Conservation (phyloP, 148 eudicot genomes). For the Oxyria digyna region DNA sequence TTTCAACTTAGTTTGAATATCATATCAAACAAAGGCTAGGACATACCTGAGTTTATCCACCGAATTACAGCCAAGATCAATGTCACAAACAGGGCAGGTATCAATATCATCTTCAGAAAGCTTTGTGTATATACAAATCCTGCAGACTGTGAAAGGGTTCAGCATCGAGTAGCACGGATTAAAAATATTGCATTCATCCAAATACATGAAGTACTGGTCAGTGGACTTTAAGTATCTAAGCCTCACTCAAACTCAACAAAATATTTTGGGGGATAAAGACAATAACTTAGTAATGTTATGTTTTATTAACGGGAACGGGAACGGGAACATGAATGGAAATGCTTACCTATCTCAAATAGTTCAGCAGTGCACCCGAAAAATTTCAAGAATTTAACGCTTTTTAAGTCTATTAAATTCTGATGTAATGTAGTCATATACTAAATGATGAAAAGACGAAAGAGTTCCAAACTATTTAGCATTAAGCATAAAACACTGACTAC, state of each 20-base stretch:
- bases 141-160: conserved; percentile 49
- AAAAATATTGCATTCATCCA: background rate
- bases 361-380: too few species aligned
- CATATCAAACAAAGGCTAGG: background rate
- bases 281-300: too few species aligned
- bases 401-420: too few species aligned
- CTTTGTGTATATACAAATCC: conserved; percentile 66
- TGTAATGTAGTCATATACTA: too few species aligned
- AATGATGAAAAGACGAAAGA: too few species aligned
- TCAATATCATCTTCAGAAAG: conserved; percentile 68
- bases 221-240: background rate
- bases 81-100: conserved; percentile 74
- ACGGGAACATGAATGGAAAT: background rate
- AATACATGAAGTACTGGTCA: background rate
- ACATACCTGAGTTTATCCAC: conserved; percentile 74
- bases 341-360: too few species aligned
- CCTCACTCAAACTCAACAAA: background rate
- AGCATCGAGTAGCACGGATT: background rate
- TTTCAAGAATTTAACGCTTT: too few species aligned
- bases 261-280: background rate
- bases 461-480: background rate
- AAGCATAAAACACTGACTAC: background rate
- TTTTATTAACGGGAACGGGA: too few species aligned
- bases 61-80: conserved; percentile 59
- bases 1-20: background rate